phyloP scores from a whole-genome alignment of 495 filamentous ascomycete genomes.

The Penicillium turbatum region DNA sequence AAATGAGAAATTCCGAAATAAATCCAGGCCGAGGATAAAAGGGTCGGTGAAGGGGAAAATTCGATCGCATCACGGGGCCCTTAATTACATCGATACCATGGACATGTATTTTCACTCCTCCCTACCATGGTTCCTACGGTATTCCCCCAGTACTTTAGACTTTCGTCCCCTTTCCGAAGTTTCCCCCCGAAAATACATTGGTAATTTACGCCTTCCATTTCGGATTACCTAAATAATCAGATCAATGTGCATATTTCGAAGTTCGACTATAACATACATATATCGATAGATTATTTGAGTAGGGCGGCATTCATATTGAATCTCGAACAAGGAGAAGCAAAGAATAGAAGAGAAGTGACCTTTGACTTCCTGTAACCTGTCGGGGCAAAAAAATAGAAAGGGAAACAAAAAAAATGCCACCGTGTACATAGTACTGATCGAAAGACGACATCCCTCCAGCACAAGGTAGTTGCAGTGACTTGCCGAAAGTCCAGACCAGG shows the following conservation, averaged over 20 bases:
- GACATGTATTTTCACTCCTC: neutral
- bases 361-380: conserved; percentile 13
- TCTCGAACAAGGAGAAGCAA: neutral
- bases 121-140: conserved; percentile 3
- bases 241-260: neutral
- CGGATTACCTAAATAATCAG: neutral
- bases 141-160: conserved; percentile 1
- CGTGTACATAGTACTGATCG: neutral
- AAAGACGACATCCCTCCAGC: neutral
- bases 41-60: conserved; percentile 20
- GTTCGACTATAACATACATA: neutral
- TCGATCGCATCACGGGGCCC: conserved; percentile 28
- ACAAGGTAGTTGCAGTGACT: conserved; percentile 3
- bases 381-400: neutral
- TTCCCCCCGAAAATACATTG: conserved; percentile 14
- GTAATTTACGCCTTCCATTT: conserved; percentile 16
- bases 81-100: conserved; percentile 3
- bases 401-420: neutral
- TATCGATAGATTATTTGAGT: too few relatives aligned
- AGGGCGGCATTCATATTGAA: neutral
- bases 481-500: conserved; percentile 7
- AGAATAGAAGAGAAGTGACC: neutral
- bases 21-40: conserved; percentile 27
- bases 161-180: conserved; percentile 24
- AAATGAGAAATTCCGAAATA: conserved; percentile 11